Conservation (phyloP, 768 basidiomycete genomes). For the Pleurotus tuber-regium region DNA sequence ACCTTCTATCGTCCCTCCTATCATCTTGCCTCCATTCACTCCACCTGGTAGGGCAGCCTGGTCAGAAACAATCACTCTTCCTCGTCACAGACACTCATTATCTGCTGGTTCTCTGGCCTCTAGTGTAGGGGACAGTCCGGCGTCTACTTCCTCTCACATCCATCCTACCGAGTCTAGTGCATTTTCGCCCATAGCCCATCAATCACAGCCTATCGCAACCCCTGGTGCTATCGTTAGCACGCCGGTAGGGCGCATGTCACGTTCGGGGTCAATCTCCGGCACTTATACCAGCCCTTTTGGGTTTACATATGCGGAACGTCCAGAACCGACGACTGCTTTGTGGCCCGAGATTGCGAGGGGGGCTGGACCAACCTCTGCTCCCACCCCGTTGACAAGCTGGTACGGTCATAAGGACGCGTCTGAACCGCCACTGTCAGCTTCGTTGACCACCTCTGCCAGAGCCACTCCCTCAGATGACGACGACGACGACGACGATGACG, state of each 20-base stretch:
- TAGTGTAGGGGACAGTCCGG: constrained; percentile 11
- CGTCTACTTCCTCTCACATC: constrained; percentile 9
- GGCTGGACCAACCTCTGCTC: constrained; percentile 5
- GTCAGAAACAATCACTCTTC: constrained; percentile 35
- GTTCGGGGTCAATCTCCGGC: constrained; percentile 55
- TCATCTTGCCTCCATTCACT: constrained; percentile 24
- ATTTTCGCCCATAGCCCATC: constrained; percentile 1
- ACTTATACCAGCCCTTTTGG: constrained; percentile 37
- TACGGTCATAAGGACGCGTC: not conserved
- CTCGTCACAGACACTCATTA: constrained; percentile 41
- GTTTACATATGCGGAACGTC: constrained; percentile 32
- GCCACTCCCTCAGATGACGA: constrained; percentile 48
- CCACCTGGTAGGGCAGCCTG: constrained; percentile 31
- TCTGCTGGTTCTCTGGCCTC: constrained; percentile 35
- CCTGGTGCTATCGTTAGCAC: constrained; percentile 25
- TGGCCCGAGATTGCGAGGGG: constrained; percentile 7
- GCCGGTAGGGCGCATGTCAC: constrained; percentile 52
- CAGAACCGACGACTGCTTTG: constrained; percentile 17
- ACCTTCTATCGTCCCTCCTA: constrained; percentile 13
- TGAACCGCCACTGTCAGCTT: constrained; percentile 12
- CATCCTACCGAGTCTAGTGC: constrained; percentile 3
- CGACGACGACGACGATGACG: constrained; percentile 44
- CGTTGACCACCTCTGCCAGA: constrained; percentile 12
- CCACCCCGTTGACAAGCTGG: constrained; percentile 8
- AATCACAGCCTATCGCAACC: constrained; percentile 12